phyloP scores from a whole-genome alignment of 2,329 filamentous ascomycete genomes.

The Rhynchosporium agropyri region DNA sequence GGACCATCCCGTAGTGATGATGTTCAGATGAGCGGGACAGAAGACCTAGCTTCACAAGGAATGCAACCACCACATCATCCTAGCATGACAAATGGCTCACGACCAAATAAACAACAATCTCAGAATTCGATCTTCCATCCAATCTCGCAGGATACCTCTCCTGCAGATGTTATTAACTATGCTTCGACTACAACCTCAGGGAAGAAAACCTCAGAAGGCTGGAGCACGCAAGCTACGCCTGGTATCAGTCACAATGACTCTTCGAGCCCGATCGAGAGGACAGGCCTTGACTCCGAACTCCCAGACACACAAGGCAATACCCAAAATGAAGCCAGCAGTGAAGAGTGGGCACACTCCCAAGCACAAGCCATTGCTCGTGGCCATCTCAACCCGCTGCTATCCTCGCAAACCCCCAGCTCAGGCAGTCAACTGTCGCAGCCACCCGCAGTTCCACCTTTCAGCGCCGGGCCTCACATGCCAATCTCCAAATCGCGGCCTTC shows the following conservation, averaged over 20 bases:
- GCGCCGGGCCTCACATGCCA: constrained; percentile 39
- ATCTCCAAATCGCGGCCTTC: constrained; percentile 33
- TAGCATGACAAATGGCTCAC: constrained; percentile 48
- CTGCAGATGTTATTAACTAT: constrained; percentile 71
- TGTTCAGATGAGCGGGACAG: constrained; percentile 62
- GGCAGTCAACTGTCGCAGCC: constrained; percentile 39
- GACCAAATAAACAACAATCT: constrained; percentile 61
- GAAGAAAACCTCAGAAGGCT: constrained; percentile 75
- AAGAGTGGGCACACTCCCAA: constrained; percentile 64
- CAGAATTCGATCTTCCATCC: constrained; percentile 60
- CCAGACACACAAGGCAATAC: constrained; percentile 54
- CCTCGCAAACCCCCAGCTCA: constrained; percentile 40
- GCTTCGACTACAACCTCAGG: constrained; percentile 83
- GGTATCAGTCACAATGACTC: constrained; percentile 48
- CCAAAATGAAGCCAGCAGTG: constrained; percentile 49
- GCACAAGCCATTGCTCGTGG: constrained; percentile 53
- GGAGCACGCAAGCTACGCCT: constrained; percentile 74
- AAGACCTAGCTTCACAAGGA: constrained; percentile 47
- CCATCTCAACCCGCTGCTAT: constrained; percentile 36
- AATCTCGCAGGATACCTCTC: constrained; percentile 59
- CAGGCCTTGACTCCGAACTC: constrained; percentile 43
- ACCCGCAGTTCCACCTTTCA: constrained; percentile 46
- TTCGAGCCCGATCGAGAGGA: constrained; percentile 36
- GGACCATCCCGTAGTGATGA: constrained; percentile 50
- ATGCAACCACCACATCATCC: constrained; percentile 54